These are phyloP conservation scores for slime mould (Dictyostelium discoideum) DNA, from an alignment of 78 protist genomes.

Conservation along the genomic window dicty_2.7 NC_007091.3:915501-916000, in stretches of 20 bases:
- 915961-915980: no score
- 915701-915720: background rate
- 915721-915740: background rate
- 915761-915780: background rate
- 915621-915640: background rate
- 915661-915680: background rate
- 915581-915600: background rate
- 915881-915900: background rate
- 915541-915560: background rate
- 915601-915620: background rate
- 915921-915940: background rate
- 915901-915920: background rate
- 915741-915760: background rate
- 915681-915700: background rate
- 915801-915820: slow-evolving; percentile 5
- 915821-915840: slow-evolving; percentile 1
- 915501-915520: background rate
- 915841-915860: slow-evolving; percentile 3
- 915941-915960: background rate
- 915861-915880: background rate
- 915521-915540: background rate
- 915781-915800: background rate
- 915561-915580: background rate
- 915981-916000: background rate
- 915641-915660: background rate